Conservation (phyloP, 139 green algal species). For the Yamagishiella unicocca region DNA sequence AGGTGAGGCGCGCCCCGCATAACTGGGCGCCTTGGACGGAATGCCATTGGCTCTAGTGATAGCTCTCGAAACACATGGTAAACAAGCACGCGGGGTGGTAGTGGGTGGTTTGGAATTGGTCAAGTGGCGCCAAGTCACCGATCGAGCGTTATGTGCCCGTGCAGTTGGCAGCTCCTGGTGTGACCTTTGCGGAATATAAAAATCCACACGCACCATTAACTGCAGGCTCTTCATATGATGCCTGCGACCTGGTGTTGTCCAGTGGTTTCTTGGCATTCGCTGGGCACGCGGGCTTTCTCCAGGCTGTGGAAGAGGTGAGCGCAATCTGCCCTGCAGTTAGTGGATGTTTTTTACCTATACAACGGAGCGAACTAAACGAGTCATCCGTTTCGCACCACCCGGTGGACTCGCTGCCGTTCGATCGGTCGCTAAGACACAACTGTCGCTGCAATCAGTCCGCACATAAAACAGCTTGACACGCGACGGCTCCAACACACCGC, state of each 20-base stretch:
- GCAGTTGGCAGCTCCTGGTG: too few relatives aligned
- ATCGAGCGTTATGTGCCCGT: neutral
- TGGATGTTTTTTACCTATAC: neutral
- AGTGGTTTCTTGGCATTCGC: constrained; percentile 93
- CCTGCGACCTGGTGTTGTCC: constrained; percentile 83
- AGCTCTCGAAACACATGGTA: neutral
- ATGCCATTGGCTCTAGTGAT: neutral
- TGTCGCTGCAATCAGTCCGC: too few relatives aligned
- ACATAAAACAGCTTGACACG: too few relatives aligned
- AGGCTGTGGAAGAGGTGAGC: constrained; percentile 83
- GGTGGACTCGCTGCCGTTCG: too few relatives aligned
- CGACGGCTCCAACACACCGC: too few relatives aligned
- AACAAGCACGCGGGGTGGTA: neutral
- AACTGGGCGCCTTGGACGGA: neutral
- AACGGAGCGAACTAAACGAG: too few relatives aligned
- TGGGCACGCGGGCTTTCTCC: constrained; percentile 83
- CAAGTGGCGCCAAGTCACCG: constrained; percentile 6
- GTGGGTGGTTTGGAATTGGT: neutral
- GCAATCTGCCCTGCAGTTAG: too few relatives aligned
- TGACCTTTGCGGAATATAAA: neutral
- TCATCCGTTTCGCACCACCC: too few relatives aligned
- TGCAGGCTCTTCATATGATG: neutral
- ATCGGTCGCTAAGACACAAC: too few relatives aligned
- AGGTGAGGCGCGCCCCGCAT: neutral
- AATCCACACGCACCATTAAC: neutral